Conservation (phyloP, 140 eudicot genomes). For the Ambrosia hybrid region DNA sequence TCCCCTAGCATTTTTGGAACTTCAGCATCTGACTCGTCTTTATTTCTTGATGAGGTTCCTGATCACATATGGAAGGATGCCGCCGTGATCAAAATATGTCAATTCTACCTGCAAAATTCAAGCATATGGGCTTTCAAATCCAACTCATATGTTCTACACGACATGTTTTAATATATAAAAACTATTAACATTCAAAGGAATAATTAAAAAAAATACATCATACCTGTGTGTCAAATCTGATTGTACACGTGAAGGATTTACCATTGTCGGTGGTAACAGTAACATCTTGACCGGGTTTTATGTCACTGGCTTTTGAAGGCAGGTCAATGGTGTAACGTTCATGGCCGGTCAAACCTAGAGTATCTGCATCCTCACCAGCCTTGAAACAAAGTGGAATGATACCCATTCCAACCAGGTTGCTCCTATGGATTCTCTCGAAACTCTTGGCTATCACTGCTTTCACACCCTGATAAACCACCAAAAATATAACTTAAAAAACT, state of each 20-base stretch:
- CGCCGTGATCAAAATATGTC: slow-evolving; percentile 82
- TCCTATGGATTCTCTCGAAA: slow-evolving; percentile 94
- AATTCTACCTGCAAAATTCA: slow-evolving; percentile 65
- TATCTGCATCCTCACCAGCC: slow-evolving; percentile 91
- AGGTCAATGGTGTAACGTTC: slow-evolving; percentile 90
- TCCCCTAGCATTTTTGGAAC: not conserved
- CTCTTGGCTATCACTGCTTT: slow-evolving; percentile 99
- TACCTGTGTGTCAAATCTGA: slow-evolving; percentile 97
- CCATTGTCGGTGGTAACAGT: slow-evolving; percentile 83
- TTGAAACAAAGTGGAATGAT: slow-evolving; percentile 93
- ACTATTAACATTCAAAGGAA: not conserved
- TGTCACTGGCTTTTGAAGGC: slow-evolving; percentile 64
- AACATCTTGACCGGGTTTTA: slow-evolving; percentile 92
- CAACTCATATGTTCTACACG: not conserved
- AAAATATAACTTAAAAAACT: not conserved
- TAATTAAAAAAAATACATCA: not conserved
- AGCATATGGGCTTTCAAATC: not conserved
- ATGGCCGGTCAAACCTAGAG: slow-evolving; percentile 87
- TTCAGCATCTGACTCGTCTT: slow-evolving; percentile 8
- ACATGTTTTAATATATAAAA: not conserved
- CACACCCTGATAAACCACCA: slow-evolving; percentile 59
- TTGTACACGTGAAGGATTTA: slow-evolving; percentile 77
- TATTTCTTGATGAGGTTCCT: slow-evolving; percentile 57
- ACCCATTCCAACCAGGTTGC: slow-evolving; percentile 97
- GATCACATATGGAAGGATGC: slow-evolving; percentile 80